Evolutionary conservation across 805 yeast species (phyloP).

Genomic region (Sugiyamaella qingdaonensis): DNA sequence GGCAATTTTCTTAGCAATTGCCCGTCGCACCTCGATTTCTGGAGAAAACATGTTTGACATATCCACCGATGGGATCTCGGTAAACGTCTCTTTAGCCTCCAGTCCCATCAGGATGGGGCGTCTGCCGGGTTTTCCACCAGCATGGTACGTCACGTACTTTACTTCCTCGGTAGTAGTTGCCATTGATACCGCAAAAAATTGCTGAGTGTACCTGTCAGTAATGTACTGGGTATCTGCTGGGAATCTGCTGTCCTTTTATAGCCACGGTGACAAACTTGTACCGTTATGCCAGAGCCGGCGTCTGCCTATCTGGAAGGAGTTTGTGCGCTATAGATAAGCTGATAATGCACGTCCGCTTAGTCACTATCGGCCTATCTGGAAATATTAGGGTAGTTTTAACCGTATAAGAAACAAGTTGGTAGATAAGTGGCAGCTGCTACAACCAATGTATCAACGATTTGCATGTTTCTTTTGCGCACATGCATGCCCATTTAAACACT

Average conservation of each 20-base stretch:
- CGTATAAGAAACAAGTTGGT: too few relatives aligned
- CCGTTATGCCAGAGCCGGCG: too few relatives aligned
- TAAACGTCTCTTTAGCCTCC: not conserved
- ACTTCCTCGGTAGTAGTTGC: not conserved
- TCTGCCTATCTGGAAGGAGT: too few relatives aligned
- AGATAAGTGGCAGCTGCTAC: too few relatives aligned
- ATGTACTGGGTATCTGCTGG: too few relatives aligned
- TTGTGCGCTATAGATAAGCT: not conserved
- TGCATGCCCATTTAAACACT: not conserved
- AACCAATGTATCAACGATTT: too few relatives aligned
- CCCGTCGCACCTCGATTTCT: not conserved
- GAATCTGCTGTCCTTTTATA: too few relatives aligned
- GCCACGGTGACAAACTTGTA: too few relatives aligned
- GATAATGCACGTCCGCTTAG: not conserved
- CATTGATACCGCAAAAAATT: not conserved
- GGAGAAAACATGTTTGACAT: not conserved
- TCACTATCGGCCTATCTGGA: not conserved
- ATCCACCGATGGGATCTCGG: not conserved
- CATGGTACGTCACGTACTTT: conserved; percentile 1
- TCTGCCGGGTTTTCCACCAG: conserved; percentile 1
- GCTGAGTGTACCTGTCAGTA: not conserved
- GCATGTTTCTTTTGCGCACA: not conserved
- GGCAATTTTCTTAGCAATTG: not conserved
- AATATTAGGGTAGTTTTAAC: too few relatives aligned
- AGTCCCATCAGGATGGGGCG: not conserved